phyloP scores from a whole-genome alignment of 1,139 yeast genomes.

The Kodamaea sp. region DNA sequence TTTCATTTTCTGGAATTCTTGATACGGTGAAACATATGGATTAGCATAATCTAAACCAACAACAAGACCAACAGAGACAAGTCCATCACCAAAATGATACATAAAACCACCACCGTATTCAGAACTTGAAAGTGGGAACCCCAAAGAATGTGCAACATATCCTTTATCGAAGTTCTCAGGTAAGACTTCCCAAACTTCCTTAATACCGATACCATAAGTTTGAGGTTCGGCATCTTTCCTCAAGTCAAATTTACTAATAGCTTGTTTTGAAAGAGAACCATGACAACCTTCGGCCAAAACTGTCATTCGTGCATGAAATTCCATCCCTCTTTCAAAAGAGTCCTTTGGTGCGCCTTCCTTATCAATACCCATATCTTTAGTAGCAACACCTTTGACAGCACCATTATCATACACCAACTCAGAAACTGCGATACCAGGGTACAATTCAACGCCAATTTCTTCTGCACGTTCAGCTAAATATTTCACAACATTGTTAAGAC shows the following conservation, averaged over 20 bases:
- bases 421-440: conserved; percentile 87
- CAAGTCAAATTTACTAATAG: conserved; percentile 62
- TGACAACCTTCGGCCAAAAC: conserved; percentile 96
- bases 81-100: conserved; percentile 92
- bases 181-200: conserved; percentile 96
- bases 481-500: conserved; percentile 76
- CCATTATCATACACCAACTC: conserved; percentile 66
- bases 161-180: conserved; percentile 82
- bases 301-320: conserved; percentile 83
- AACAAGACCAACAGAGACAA: conserved; percentile 87
- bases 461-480: conserved; percentile 87
- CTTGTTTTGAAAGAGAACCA: conserved; percentile 83
- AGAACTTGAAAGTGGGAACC: conserved; percentile 72
- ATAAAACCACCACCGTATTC: conserved; percentile 96
- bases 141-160: conserved; percentile 81
- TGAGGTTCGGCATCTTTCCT: conserved; percentile 70
- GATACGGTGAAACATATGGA: conserved; percentile 92
- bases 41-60: conserved; percentile 89
- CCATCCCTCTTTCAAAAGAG: conserved; percentile 92
- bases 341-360: conserved; percentile 73
- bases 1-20: conserved; percentile 93
- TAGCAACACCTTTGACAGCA: conserved; percentile 82
- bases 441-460: conserved; percentile 87
- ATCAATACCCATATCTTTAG: conserved; percentile 84
- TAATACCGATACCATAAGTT: conserved; percentile 91